Evolutionary conservation across 2,329 filamentous ascomycete species (phyloP).

Genomic region (Hypoxylon sp.): DNA sequence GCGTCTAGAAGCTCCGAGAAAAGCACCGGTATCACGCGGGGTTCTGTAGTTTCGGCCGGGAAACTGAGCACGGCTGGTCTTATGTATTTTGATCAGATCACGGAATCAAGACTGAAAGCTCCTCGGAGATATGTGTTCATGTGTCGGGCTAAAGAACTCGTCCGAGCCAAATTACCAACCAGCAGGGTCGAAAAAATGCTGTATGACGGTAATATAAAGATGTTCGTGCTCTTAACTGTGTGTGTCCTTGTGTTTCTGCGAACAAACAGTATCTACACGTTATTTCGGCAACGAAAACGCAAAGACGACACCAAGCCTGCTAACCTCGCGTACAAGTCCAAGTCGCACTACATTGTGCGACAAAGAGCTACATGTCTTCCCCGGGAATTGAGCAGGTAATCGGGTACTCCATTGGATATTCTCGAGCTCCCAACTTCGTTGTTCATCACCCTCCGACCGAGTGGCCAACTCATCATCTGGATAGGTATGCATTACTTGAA

Average conservation of each 20-base stretch:
- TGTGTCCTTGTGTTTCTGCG: background rate
- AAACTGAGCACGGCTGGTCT: background rate
- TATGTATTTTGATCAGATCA: background rate
- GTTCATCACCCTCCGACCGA: background rate
- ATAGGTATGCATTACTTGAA: background rate
- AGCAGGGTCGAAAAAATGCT: background rate
- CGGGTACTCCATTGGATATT: background rate
- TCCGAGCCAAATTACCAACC: background rate
- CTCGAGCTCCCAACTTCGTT: background rate
- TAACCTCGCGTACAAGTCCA: background rate
- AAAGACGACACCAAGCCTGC: background rate
- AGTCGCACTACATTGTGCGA: background rate
- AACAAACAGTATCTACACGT: background rate
- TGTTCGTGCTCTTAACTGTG: background rate
- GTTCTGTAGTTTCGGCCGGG: constrained; percentile 8
- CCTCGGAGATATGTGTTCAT: background rate
- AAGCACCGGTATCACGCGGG: background rate
- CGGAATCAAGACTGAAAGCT: background rate
- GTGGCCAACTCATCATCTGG: background rate
- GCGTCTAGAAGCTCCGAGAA: constrained; percentile 2
- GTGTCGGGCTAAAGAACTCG: no score
- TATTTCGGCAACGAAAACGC: background rate
- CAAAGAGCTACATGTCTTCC: background rate
- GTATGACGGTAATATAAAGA: constrained; percentile 1
- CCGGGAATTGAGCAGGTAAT: background rate